Evolutionary conservation across 352 stramenopile genomes (phyloP).

Genomic region (Peronospora farinosa): DNA sequence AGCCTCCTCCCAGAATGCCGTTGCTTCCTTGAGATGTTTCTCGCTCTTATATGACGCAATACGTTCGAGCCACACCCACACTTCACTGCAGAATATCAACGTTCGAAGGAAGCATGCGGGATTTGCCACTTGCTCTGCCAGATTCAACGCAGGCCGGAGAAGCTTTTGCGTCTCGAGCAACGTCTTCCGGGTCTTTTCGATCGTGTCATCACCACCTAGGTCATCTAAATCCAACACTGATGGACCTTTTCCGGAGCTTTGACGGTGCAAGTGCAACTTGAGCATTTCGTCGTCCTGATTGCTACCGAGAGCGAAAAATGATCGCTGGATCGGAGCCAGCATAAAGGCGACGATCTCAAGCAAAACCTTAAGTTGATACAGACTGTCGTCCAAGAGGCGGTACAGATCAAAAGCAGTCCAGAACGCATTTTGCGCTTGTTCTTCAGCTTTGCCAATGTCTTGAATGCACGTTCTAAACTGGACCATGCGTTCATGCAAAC

Average conservation of each 20-base stretch:
- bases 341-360: slow-evolving; percentile 64
- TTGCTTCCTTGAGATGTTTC: slow-evolving; percentile 65
- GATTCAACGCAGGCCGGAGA: slow-evolving; percentile 49
- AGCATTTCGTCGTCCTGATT: slow-evolving; percentile 63
- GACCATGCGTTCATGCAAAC: slow-evolving; percentile 44
- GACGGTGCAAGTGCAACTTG: slow-evolving; percentile 30
- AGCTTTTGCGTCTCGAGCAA: slow-evolving; percentile 61
- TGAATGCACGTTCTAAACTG: slow-evolving; percentile 43
- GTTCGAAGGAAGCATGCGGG: slow-evolving; percentile 49
- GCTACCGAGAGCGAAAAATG: slow-evolving; percentile 70
- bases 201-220: slow-evolving; percentile 37
- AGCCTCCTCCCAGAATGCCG: slow-evolving; percentile 75
- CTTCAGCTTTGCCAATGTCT: slow-evolving; percentile 40
- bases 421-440: slow-evolving; percentile 48
- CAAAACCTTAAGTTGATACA: slow-evolving; percentile 72
- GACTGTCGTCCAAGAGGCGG: slow-evolving; percentile 54
- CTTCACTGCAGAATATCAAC: slow-evolving; percentile 56
- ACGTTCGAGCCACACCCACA: slow-evolving; percentile 74
- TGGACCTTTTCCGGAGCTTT: slow-evolving; percentile 26
- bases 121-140: slow-evolving; percentile 66
- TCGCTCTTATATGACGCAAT: slow-evolving; percentile 75
- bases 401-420: slow-evolving; percentile 72
- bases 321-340: slow-evolving; percentile 53
- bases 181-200: slow-evolving; percentile 55
- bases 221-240: slow-evolving; percentile 22